Evolutionary conservation across 2,329 filamentous ascomycete genomes (phyloP).

Genomic region (Diplodia corticola): DNA sequence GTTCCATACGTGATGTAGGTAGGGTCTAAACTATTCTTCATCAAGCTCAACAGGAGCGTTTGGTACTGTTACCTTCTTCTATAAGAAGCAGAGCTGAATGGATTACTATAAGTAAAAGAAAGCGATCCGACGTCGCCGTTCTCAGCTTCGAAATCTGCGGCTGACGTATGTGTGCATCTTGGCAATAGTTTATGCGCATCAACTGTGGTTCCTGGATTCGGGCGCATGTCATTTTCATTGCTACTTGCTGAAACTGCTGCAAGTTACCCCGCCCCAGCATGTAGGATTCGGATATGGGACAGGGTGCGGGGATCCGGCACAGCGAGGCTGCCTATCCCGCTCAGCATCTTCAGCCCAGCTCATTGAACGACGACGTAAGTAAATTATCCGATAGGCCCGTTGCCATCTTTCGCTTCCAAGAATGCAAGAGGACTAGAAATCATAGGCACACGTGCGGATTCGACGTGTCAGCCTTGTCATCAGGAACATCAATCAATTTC

Average conservation of each 20-base stretch:
- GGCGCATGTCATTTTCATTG: not conserved
- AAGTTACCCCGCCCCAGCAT: not conserved
- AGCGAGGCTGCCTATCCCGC: not conserved
- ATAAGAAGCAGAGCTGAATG: not conserved
- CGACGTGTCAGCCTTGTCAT: not conserved
- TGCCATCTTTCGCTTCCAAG: not conserved
- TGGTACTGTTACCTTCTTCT: too few relatives aligned
- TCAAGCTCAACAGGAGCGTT: not conserved
- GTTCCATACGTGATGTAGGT: not conserved
- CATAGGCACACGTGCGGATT: too few relatives aligned
- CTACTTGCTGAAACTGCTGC: not conserved
- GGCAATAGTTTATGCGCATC: not conserved
- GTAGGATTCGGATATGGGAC: not conserved
- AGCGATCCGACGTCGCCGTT: not conserved
- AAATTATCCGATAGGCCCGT: not conserved
- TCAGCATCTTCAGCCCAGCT: not conserved
- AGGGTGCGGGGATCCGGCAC: not conserved
- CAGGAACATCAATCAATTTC: not conserved
- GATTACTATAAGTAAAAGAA: not conserved
- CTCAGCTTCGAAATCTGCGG: not conserved
- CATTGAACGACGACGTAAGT: not conserved
- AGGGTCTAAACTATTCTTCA: not conserved
- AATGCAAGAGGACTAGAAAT: not conserved
- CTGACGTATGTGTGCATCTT: not conserved
- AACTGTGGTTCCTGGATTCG: constrained; percentile 1